phyloP scores from a whole-genome alignment of 495 filamentous ascomycete species.

The Antarctomyces pellizariae region DNA sequence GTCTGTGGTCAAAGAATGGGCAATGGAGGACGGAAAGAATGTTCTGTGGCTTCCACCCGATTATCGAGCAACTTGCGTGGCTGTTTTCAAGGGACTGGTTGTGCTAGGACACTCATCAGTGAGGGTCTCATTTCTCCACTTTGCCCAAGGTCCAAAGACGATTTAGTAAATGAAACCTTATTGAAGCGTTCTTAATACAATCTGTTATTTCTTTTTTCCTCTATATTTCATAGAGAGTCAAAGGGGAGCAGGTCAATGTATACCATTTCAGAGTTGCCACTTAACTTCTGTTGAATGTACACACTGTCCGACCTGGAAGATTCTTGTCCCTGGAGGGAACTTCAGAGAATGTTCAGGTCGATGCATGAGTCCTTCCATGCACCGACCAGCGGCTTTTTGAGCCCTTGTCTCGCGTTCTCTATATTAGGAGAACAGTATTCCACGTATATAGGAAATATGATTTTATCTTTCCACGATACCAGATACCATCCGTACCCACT shows the following conservation, averaged over 20 bases:
- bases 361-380: too few relatives aligned
- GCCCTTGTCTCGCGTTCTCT: too few relatives aligned
- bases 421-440: too few relatives aligned
- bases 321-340: too few relatives aligned
- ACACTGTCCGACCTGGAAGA: too few relatives aligned
- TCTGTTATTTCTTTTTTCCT: constrained; percentile 8
- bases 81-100: constrained; percentile 2
- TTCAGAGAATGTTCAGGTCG: too few relatives aligned
- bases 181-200: constrained; percentile 6
- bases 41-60: constrained; percentile 5
- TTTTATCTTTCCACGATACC: too few relatives aligned
- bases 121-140: constrained; percentile 5
- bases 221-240: constrained; percentile 8
- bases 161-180: constrained; percentile 3
- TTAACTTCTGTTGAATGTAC: too few relatives aligned
- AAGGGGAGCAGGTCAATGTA: constrained; percentile 6
- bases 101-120: constrained; percentile 5
- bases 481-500: too few relatives aligned
- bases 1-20: too few relatives aligned
- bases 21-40: constrained; percentile 1
- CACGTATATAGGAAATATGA: too few relatives aligned
- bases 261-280: constrained; percentile 7
- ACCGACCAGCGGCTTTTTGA: too few relatives aligned
- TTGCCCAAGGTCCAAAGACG: constrained; percentile 3
- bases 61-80: constrained; percentile 3